Base-by-base conservation (phyloP, 2,329 filamentous ascomycete genomes). In the Pezicula carpinea region DNA sequence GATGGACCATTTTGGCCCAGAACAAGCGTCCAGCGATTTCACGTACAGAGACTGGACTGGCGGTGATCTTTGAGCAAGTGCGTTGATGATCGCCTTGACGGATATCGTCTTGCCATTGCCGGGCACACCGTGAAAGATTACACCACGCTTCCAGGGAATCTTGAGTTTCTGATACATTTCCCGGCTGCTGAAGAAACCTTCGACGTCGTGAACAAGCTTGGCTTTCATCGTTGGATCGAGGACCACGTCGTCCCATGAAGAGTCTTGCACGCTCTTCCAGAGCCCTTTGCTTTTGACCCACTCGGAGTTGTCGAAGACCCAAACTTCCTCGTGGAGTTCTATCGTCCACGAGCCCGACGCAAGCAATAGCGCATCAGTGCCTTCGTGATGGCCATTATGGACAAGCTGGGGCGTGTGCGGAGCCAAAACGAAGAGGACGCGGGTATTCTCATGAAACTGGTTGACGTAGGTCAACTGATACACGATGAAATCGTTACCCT, bases 61-160 rank as follows among this genome's bases (percentile, higher is more conserved):
- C 0, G 74, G 65, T 19, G 73, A 66, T 21, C 74, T 71, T 14
- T 69, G 62, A 55, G 76, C 79, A 0, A 87, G 70, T 42, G 69
- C 72, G 55, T 82, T 74, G 79, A 87, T 86, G 57, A 82, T 78
- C 0, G 83, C 83, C 65, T 86, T 87, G 68, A 87, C 81, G 23
- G 75, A 79, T 52, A 87, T 83, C 0, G 83, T 87, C 66, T 87
- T 87, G 5, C 83, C 83, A 48, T 87, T 87, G n/a, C 75, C 75
- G 1, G 75, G 81, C 0, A 80, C 77, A 0, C 82, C 83, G 50
- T 85, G 75, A 57, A 83, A 83, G 48, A 87, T 85, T 36, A 86
- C 66, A 0, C 83, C 83, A 18, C 83, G 57, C 67, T 72, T 87
- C 87, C 83, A 84, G 83, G 1, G 83, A 79, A 87, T 80, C 49